These are phyloP conservation scores for Trichoderma arundinaceum DNA, from an alignment of 2,329 filamentous ascomycete genomes.

Conservation along the genomic window DNA sequence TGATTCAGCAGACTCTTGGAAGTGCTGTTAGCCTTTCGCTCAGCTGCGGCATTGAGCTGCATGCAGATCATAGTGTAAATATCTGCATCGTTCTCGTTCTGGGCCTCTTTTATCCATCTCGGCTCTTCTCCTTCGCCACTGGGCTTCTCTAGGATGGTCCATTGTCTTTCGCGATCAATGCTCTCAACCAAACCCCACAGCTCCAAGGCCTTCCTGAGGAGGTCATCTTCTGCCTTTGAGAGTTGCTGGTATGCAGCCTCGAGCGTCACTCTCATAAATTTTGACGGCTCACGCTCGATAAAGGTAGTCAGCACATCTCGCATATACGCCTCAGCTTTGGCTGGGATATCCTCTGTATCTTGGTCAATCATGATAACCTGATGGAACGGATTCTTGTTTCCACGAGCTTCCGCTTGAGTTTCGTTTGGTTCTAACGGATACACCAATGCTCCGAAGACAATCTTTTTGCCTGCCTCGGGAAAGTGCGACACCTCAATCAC, in stretches of 20 bases:
- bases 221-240: constrained; percentile 56
- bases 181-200: constrained; percentile 70
- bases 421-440: constrained; percentile 46
- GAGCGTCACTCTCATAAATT: constrained; percentile 64
- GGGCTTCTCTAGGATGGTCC: constrained; percentile 60
- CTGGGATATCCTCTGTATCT: constrained; percentile 64
- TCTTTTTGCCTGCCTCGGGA: constrained; percentile 54
- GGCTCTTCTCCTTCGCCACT: constrained; percentile 49
- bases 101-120: constrained; percentile 56
- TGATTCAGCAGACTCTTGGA: constrained; percentile 63
- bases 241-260: constrained; percentile 56
- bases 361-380: constrained; percentile 64
- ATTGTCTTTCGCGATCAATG: constrained; percentile 67
- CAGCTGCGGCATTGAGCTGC: constrained; percentile 68
- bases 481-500: constrained; percentile 66
- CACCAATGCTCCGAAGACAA: constrained; percentile 47
- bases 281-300: constrained; percentile 64
- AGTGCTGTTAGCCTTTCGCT: constrained; percentile 65
- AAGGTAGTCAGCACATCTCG: constrained; percentile 62
- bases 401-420: constrained; percentile 44
- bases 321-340: constrained; percentile 66
- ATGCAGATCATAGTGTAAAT: constrained; percentile 66
- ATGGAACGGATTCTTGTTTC: constrained; percentile 44
- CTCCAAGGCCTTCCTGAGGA: constrained; percentile 64
- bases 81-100: constrained; percentile 57